Conservation (phyloP, 176 grass and related monocot species). For the Pontederia crassipes region DNA sequence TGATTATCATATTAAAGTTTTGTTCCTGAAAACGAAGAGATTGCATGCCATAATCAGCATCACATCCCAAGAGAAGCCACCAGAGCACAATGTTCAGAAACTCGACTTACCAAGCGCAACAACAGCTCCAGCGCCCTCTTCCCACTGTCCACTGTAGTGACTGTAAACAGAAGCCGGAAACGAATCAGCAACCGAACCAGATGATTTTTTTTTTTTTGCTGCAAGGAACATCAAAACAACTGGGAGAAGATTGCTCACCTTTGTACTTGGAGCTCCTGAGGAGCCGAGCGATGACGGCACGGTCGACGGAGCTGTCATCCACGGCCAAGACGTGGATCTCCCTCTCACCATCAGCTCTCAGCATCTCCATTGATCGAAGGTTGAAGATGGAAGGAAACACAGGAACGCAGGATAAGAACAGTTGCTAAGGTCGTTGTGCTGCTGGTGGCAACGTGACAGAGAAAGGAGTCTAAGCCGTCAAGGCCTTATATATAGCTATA, state of each 20-base stretch:
- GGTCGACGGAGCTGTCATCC: slow-evolving; percentile 54
- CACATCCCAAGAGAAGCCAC: not conserved
- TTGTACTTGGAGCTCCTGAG: slow-evolving; percentile 47
- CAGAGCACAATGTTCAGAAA: not conserved
- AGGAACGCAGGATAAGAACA: too few relatives aligned
- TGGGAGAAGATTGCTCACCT: slow-evolving; percentile 4
- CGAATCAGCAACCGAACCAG: not conserved
- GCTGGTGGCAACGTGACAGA: not conserved
- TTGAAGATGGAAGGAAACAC: too few relatives aligned
- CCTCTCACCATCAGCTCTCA: not conserved
- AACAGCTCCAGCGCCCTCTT: slow-evolving; percentile 47
- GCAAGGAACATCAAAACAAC: not conserved
- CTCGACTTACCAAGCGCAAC: not conserved
- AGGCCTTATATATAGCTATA: not conserved
- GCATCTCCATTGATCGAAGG: too few relatives aligned
- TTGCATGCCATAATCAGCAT: not conserved
- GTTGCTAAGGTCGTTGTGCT: too few relatives aligned
- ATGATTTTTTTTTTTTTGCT: not conserved
- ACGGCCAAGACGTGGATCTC: slow-evolving; percentile 52
- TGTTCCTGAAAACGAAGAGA: slow-evolving; percentile 7
- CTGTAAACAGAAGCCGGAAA: not conserved
- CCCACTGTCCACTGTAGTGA: slow-evolving; percentile 41
- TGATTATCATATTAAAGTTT: slow-evolving; percentile 28
- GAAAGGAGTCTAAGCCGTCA: not conserved
- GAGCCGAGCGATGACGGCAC: slow-evolving; percentile 41